Conservation (phyloP, 2,329 filamentous ascomycete genomes). For the Rutstroemia sp. region DNA sequence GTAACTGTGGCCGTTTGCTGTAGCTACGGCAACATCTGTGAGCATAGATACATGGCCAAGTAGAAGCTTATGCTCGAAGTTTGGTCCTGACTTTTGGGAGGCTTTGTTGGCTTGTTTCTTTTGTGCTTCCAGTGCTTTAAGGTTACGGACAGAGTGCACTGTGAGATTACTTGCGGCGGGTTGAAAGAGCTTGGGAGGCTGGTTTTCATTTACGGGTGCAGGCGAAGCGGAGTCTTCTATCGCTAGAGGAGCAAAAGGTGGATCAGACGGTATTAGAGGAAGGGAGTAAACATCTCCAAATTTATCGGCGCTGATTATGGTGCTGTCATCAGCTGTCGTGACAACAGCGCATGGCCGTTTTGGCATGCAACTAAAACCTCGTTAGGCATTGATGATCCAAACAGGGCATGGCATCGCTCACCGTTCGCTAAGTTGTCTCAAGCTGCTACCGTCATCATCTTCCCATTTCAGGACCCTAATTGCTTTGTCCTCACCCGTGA, state of each 20-base stretch:
- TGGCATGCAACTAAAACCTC: conserved; percentile 57
- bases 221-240: conserved; percentile 10
- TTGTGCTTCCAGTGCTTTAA: conserved; percentile 52
- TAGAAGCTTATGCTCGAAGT: conserved; percentile 70
- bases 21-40: conserved; percentile 61
- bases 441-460: conserved; percentile 36
- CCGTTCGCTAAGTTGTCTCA: conserved; percentile 68
- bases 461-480: conserved; percentile 74
- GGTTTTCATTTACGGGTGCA: conserved; percentile 5
- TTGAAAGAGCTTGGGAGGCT: conserved; percentile 31
- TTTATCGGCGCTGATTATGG: conserved; percentile 83
- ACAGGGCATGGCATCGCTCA: conserved; percentile 32
- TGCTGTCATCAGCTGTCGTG: conserved; percentile 60
- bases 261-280: conserved; percentile 50
- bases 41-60: conserved; percentile 95
- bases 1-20: conserved; percentile 46
- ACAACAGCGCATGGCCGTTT: conserved; percentile 77
- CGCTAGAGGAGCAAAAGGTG: conserved; percentile 3
- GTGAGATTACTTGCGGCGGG: conserved; percentile 51
- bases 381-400: conserved; percentile 6
- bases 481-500: conserved; percentile 88
- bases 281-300: conserved; percentile 94
- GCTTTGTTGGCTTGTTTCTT: conserved; percentile 35
- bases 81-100: conserved; percentile 29
- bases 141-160: conserved; percentile 59